phyloP scores from a whole-genome alignment of 805 yeast genomes.

The Lachancea thermotolerans region DNA sequence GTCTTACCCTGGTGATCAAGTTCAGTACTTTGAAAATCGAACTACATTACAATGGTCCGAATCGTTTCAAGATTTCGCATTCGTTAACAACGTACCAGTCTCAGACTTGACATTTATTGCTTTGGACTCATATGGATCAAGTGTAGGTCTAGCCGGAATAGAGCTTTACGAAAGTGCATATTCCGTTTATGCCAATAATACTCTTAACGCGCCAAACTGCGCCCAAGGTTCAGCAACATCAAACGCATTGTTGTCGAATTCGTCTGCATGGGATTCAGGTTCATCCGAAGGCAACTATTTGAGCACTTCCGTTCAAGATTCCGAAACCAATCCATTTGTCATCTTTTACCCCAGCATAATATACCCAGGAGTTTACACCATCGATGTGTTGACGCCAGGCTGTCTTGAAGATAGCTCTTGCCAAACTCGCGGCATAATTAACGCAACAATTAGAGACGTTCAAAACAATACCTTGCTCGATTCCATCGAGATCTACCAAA shows the following conservation, averaged over 20 bases:
- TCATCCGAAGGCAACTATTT: constrained; percentile 27
- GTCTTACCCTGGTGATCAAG: constrained; percentile 21
- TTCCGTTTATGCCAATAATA: constrained; percentile 65
- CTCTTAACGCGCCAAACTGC: constrained; percentile 65
- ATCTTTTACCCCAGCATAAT: constrained; percentile 62
- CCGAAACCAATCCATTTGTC: constrained; percentile 30
- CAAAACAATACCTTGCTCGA: constrained; percentile 35
- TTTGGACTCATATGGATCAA: constrained; percentile 58
- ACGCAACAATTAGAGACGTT: constrained; percentile 53
- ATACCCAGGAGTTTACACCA: constrained; percentile 65
- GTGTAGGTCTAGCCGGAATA: constrained; percentile 66
- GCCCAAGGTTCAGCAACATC: constrained; percentile 20
- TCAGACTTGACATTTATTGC: constrained; percentile 57
- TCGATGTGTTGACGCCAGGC: constrained; percentile 81
- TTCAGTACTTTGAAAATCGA: constrained; percentile 29
- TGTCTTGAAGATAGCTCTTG: constrained; percentile 68
- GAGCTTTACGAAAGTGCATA: constrained; percentile 54
- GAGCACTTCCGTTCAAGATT: constrained; percentile 29
- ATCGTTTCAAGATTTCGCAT: constrained; percentile 73
- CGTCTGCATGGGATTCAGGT: constrained; percentile 27
- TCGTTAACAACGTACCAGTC: constrained; percentile 61
- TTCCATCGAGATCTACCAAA: constrained; percentile 55
- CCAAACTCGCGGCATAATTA: constrained; percentile 62
- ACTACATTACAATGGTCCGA: constrained; percentile 33
- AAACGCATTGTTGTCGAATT: constrained; percentile 24